A percentile compares a stretch with the other conserved stretches of the same genome.
Evolutionary conservation across 495 filamentous ascomycete genomes (phyloP).

Genomic region (Neurospora sp.): DNA sequence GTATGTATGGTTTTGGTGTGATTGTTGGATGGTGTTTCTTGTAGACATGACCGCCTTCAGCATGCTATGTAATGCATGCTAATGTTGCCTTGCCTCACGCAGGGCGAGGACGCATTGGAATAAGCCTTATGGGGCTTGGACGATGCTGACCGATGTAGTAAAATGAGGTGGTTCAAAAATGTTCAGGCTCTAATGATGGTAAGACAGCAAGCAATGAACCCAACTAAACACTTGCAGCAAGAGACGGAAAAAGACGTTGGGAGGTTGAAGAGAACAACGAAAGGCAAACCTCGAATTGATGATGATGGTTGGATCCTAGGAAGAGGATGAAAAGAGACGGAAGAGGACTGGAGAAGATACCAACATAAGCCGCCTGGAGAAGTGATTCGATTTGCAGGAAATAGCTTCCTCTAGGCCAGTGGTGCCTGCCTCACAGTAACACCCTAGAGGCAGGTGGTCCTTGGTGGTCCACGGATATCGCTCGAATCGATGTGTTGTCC

Average conservation of each 20-base stretch:
- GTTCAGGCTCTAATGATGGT: background rate
- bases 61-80: background rate
- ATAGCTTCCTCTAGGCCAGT: background rate
- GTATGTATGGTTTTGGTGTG: background rate
- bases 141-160: background rate
- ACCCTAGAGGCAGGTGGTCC: background rate
- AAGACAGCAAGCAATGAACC: background rate
- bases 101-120: background rate
- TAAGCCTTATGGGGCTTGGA: background rate
- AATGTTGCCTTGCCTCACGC: background rate
- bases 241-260: background rate
- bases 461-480: background rate
- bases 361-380: background rate
- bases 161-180: background rate
- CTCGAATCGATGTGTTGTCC: background rate
- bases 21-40: background rate
- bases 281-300: background rate
- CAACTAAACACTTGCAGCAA: background rate
- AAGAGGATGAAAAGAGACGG: background rate
- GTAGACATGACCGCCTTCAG: background rate
- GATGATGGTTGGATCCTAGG: background rate
- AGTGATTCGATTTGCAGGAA: background rate
- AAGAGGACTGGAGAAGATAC: background rate
- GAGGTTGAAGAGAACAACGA: background rate
- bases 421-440: background rate